Conservation (phyloP, 2,329 filamentous ascomycete genomes). For the Macrophomina tecta region DNA sequence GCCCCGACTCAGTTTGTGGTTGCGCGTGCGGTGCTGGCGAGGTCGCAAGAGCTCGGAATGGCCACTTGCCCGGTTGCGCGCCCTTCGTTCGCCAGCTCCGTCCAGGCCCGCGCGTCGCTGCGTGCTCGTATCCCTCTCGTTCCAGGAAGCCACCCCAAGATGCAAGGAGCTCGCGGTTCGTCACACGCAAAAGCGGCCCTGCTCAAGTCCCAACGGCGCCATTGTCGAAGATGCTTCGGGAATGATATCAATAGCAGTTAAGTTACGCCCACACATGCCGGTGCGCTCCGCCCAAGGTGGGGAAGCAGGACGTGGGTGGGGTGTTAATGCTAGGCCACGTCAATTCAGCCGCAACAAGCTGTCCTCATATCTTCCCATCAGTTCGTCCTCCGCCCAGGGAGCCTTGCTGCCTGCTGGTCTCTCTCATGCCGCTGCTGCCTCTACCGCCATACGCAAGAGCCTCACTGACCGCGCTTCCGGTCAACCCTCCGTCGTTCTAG, state of each 20-base stretch:
- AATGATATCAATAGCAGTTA: not conserved
- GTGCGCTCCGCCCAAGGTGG: slow-evolving; percentile 1
- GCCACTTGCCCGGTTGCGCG: not conserved
- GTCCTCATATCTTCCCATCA: not conserved
- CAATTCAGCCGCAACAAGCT: slow-evolving; percentile 17
- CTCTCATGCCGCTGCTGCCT: slow-evolving; percentile 8
- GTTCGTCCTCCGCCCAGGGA: not conserved
- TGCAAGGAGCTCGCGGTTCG: slow-evolving; percentile 1
- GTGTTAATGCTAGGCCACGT: slow-evolving; percentile 11
- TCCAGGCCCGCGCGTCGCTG: not conserved
- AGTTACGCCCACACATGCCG: not conserved
- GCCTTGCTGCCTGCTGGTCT: slow-evolving; percentile 5
- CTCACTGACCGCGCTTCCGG: slow-evolving; percentile 7
- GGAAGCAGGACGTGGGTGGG: slow-evolving; percentile 1
- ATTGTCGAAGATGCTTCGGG: slow-evolving; percentile 14
- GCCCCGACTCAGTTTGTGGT: no score
- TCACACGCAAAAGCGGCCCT: not conserved
- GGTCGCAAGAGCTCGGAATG: not conserved
- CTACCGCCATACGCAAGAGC: not conserved
- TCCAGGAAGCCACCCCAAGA: not conserved
- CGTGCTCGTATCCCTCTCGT: not conserved
- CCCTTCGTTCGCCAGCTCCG: not conserved
- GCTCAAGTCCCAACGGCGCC: not conserved
- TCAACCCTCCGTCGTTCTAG: not conserved
- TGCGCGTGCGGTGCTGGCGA: not conserved